phyloP scores from a whole-genome alignment of 768 basidiomycete genomes.

The Epithele typhae region DNA sequence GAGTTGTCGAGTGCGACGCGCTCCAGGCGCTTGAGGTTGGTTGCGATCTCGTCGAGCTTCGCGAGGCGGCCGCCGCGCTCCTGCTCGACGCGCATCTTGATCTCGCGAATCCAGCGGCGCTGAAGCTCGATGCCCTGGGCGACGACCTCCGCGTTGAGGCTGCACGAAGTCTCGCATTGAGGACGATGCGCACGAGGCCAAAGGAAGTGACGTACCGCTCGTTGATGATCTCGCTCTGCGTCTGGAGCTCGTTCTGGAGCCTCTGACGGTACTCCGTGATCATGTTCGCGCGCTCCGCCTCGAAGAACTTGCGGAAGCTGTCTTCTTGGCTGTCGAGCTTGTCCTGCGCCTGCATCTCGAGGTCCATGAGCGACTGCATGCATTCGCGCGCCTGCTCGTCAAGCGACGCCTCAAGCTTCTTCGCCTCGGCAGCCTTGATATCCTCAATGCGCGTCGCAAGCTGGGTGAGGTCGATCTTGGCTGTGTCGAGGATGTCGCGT shows the following conservation, averaged over 20 bases:
- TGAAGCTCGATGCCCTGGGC: slow-evolving; percentile 98
- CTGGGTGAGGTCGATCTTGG: slow-evolving; percentile 74
- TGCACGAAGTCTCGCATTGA: slow-evolving; percentile 26
- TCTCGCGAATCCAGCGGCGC: slow-evolving; percentile 92
- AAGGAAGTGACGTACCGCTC: slow-evolving; percentile 63
- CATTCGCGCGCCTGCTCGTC: slow-evolving; percentile 87
- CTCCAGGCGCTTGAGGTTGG: slow-evolving; percentile 87
- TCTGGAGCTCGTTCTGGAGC: slow-evolving; percentile 77
- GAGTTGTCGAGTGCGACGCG: slow-evolving; percentile 90
- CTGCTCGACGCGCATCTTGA: slow-evolving; percentile 93
- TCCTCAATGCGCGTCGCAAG: slow-evolving; percentile 75
- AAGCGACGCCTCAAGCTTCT: slow-evolving; percentile 56
- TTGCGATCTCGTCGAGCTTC: slow-evolving; percentile 90
- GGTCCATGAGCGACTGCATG: slow-evolving; percentile 69
- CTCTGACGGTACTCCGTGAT: slow-evolving; percentile 80
- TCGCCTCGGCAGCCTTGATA: slow-evolving; percentile 75
- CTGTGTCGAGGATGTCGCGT: slow-evolving; percentile 70
- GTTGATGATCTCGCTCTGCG: slow-evolving; percentile 91
- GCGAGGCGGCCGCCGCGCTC: slow-evolving; percentile 95
- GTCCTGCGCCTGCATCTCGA: slow-evolving; percentile 83
- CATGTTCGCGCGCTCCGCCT: slow-evolving; percentile 70
- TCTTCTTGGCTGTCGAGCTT: slow-evolving; percentile 84
- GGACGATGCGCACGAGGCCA: not conserved
- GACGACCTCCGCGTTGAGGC: slow-evolving; percentile 90
- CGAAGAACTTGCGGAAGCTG: slow-evolving; percentile 76